These are phyloP conservation scores for Pythium aquatile DNA, from an alignment of 352 stramenopile species.

Conservation along the genomic window DNA sequence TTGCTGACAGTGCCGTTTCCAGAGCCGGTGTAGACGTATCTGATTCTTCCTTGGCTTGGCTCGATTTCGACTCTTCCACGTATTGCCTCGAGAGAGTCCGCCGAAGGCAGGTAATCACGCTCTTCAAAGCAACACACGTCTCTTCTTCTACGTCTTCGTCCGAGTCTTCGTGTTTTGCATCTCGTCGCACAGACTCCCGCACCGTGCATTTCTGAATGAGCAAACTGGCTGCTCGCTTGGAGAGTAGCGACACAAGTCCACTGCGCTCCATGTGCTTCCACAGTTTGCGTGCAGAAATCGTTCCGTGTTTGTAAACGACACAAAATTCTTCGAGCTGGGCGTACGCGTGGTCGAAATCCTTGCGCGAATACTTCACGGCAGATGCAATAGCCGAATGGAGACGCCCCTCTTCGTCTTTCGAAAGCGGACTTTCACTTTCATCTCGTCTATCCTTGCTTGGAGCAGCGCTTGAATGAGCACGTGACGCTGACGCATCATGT, in stretches of 20 bases:
- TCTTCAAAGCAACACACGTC: constrained; percentile 30
- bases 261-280: constrained; percentile 53
- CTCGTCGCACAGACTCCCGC: background rate
- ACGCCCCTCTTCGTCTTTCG: constrained; percentile 32
- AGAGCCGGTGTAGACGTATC: background rate
- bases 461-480: constrained; percentile 4
- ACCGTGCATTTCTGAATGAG: constrained; percentile 42
- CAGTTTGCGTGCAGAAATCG: constrained; percentile 31
- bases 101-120: constrained; percentile 19
- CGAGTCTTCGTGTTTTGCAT: constrained; percentile 2
- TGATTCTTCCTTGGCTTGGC: background rate
- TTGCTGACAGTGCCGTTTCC: constrained; percentile 8
- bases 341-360: constrained; percentile 33
- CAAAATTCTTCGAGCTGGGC: constrained; percentile 52
- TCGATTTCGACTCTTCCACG: background rate
- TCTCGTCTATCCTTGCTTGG: background rate
- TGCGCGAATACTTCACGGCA: constrained; percentile 33
- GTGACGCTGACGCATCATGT: constrained; percentile 11
- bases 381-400: constrained; percentile 31
- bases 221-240: constrained; percentile 36
- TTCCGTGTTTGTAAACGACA: constrained; percentile 41
- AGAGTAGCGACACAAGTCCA: constrained; percentile 41
- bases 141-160: background rate
- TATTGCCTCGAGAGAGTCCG: background rate
- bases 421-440: background rate